phyloP scores from a whole-genome alignment of 495 filamentous ascomycete genomes.

The Penicillium pancosmium region DNA sequence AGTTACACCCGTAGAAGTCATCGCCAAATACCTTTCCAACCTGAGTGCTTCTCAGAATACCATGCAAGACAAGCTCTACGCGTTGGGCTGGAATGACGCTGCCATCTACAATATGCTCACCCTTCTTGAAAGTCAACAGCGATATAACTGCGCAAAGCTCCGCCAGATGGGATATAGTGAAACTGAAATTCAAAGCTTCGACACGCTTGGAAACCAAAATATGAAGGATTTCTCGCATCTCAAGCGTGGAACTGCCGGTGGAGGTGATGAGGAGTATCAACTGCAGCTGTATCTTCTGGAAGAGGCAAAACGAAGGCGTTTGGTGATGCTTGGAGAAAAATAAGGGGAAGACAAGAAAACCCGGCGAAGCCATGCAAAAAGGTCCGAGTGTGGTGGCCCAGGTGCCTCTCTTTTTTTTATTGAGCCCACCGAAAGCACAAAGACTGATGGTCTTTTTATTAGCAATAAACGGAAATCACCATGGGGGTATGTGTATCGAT shows the following conservation, averaged over 20 bases:
- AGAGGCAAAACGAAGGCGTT: not conserved
- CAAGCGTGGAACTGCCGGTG: not conserved
- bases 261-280: not conserved
- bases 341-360: not conserved
- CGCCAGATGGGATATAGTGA: not conserved
- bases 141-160: not conserved
- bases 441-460: not conserved
- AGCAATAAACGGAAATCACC: not conserved
- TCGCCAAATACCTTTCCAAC: not conserved
- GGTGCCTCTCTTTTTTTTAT: not conserved
- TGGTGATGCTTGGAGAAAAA: slow-evolving; percentile 1
- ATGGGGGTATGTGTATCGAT: not conserved
- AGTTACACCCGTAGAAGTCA: not conserved
- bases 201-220: not conserved
- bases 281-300: not conserved
- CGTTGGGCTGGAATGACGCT: not conserved
- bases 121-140: not conserved
- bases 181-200: not conserved
- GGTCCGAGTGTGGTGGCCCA: not conserved
- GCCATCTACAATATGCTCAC: not conserved
- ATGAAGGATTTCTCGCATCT: not conserved
- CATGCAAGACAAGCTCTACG: not conserved
- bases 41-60: not conserved
- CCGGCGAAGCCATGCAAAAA: not conserved
- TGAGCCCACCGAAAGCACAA: not conserved